A percentile compares a stretch with the other conserved stretches of the same genome.
phyloP scores from a whole-genome alignment of 1,284 basidiomycete genomes.

The Blastosporella zonata region DNA sequence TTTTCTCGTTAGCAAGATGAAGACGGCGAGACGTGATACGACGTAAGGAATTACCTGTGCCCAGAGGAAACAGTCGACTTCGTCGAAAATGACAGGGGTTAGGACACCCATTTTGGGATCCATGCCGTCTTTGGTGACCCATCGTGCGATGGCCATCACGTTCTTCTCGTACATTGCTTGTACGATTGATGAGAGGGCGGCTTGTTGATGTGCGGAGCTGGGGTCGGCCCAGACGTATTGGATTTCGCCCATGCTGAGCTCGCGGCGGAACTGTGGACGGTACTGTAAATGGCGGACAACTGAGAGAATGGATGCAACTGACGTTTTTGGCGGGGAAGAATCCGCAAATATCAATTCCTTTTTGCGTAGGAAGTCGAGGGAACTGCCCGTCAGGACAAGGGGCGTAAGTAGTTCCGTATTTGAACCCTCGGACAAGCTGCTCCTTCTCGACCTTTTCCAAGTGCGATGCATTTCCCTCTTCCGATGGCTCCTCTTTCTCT shows the following conservation, averaged over 20 bases:
- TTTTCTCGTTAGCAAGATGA: conserved; percentile 1
- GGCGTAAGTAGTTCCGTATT: conserved; percentile 88
- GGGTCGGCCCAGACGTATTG: conserved; percentile 85
- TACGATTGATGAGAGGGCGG: conserved; percentile 83
- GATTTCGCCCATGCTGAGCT: conserved; percentile 83
- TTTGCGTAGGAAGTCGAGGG: conserved; percentile 63
- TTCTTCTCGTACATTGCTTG: conserved; percentile 73
- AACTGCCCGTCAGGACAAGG: conserved; percentile 84
- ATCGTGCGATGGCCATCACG: conserved; percentile 76
- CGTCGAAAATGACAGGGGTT: conserved; percentile 57
- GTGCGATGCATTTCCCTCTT: conserved; percentile 28
- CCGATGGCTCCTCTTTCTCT: conserved; percentile 25
- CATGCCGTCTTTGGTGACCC: conserved; percentile 68
- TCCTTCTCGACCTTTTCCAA: conserved; percentile 67
- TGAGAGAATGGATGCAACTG: conserved; percentile 22
- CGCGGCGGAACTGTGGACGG: conserved; percentile 65
- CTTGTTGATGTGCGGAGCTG: conserved; percentile 66
- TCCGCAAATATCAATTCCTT: conserved; percentile 85
- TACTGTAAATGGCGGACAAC: not conserved
- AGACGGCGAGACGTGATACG: not conserved
- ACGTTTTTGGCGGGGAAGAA: conserved; percentile 75
- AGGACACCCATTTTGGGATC: conserved; percentile 88
- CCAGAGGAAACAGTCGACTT: conserved; percentile 81
- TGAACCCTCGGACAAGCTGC: conserved; percentile 79
- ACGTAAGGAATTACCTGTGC: conserved; percentile 52